phyloP scores from a whole-genome alignment of 139 green algal genomes.

The Chlorella sp. region DNA sequence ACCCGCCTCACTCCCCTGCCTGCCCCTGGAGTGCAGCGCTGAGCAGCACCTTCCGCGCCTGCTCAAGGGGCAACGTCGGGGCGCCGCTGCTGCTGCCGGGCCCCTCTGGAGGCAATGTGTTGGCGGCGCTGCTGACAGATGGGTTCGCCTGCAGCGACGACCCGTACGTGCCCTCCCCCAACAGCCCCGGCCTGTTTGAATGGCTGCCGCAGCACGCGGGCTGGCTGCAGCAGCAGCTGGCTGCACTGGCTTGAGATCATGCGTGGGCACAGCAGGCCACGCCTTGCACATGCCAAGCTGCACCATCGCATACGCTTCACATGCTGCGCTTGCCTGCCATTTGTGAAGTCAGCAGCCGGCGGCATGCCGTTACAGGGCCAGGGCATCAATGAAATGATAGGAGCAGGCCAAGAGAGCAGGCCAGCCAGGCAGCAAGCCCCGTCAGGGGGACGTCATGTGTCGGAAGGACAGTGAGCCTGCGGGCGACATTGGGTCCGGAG shows the following conservation, averaged over 20 bases:
- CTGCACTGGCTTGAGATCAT: not conserved
- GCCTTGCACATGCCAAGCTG: too few relatives aligned
- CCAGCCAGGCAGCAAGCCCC: too few relatives aligned
- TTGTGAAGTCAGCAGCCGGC: too few relatives aligned
- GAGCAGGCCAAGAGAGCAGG: too few relatives aligned
- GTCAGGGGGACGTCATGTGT: too few relatives aligned
- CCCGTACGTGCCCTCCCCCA: not conserved
- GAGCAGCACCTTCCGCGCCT: conserved; percentile 15
- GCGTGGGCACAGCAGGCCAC: too few relatives aligned
- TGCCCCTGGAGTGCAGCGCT: not conserved
- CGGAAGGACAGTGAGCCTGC: too few relatives aligned
- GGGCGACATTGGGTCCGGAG: too few relatives aligned
- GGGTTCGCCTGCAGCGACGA: conserved; percentile 24
- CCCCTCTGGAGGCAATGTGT: not conserved
- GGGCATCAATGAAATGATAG: too few relatives aligned
- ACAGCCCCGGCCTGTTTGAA: not conserved
- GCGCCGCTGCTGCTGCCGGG: conserved; percentile 3
- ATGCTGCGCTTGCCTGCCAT: too few relatives aligned
- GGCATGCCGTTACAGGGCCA: too few relatives aligned
- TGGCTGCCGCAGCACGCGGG: conserved; percentile 15
- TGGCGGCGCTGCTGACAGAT: conserved; percentile 4
- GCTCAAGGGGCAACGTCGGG: conserved; percentile 8
- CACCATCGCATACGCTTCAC: too few relatives aligned
- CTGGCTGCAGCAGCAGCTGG: conserved; percentile 6
- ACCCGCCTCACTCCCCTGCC: not conserved